Base-by-base conservation (phyloP, 2,329 filamentous ascomycete species). In the Aspergillus versicolor region DNA sequence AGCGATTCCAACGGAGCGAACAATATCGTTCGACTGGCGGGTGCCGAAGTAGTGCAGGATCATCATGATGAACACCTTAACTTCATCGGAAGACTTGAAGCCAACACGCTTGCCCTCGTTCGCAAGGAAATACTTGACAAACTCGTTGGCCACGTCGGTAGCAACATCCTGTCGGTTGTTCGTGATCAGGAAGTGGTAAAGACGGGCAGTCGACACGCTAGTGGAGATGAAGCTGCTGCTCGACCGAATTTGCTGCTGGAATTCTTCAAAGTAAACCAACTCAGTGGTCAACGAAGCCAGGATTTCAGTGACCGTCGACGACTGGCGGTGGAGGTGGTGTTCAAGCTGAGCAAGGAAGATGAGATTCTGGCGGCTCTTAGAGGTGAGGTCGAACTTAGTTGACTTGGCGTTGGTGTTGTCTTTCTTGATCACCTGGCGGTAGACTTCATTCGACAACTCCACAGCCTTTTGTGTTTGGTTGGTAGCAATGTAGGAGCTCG, bases 281-380 rank as follows among this genome's bases (percentile, higher is more conserved):
- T 79, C 73, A 0, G 78, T 76, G 21, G 76, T 77, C 48, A 80
- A 65, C 37, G 76, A 70, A 4, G 78, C 73, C 50, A 79, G 71
- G 43, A 76, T 75, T 50, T 79, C 76, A 13, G 72, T 76, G 12
- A 79, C 61, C 5, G 73, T 73, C 46, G 65, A 60, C 2, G 66
- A 67, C 41, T 60, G 51, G 45, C 56, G 48, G 32, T 64, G 67
- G 15, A 76, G 66, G 47, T 65, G 73, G 61, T 78, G 74, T 62
- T 80, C 75, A 2, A 80, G 66, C 54, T 79, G 75, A 17, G 78
- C 78, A 19, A 81, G 63, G 70, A 80, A 81, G 11, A 75, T 73
- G 13, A 76, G 66, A 48, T 67, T 70, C 46, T 72, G 66, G n/a
- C 70, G 73, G 9, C 67, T 67, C 50, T 68, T 69, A 1, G 66